Evolutionary conservation across 768 basidiomycete species (phyloP).

Genomic region (Tulasnella sp.): DNA sequence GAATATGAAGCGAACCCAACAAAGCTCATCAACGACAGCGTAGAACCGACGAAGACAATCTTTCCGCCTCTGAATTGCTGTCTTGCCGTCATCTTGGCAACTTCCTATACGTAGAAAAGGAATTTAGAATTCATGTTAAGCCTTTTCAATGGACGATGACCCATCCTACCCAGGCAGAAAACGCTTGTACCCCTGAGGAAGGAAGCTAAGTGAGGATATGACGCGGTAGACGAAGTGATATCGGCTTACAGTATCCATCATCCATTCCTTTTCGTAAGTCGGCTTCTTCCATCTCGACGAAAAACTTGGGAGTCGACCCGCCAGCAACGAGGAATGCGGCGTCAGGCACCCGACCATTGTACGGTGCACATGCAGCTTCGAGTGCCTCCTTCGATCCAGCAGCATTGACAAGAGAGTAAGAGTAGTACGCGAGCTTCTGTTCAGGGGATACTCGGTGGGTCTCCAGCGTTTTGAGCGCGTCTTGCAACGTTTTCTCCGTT

Average conservation of each 20-base stretch:
- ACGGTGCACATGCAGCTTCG: slow-evolving; percentile 41
- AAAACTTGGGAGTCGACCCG: slow-evolving; percentile 53
- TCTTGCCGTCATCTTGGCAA: slow-evolving; percentile 51
- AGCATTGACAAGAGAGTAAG: slow-evolving; percentile 49
- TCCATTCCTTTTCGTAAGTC: slow-evolving; percentile 47
- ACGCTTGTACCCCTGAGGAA: slow-evolving; percentile 34
- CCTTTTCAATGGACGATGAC: background rate
- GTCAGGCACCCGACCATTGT: slow-evolving; percentile 54
- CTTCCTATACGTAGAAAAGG: slow-evolving; percentile 36
- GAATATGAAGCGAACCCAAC: slow-evolving; percentile 65
- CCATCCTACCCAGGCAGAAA: slow-evolving; percentile 37
- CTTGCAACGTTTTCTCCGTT: slow-evolving; percentile 48
- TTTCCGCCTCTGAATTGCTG: slow-evolving; percentile 44
- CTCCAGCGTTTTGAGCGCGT: slow-evolving; percentile 51
- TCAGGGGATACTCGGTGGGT: slow-evolving; percentile 35
- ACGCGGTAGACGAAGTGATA: background rate
- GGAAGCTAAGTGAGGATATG: background rate
- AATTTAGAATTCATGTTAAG: background rate
- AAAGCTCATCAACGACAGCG: slow-evolving; percentile 62
- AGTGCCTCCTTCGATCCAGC: slow-evolving; percentile 49
- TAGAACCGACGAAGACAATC: slow-evolving; percentile 51
- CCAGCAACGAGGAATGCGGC: slow-evolving; percentile 76
- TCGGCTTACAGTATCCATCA: slow-evolving; percentile 33
- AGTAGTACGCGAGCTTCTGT: slow-evolving; percentile 55
- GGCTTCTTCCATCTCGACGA: slow-evolving; percentile 54